These are phyloP conservation scores for Dothideomycetidae sp. DNA, from an alignment of 2,329 filamentous ascomycete species.

Conservation along the genomic window DNA sequence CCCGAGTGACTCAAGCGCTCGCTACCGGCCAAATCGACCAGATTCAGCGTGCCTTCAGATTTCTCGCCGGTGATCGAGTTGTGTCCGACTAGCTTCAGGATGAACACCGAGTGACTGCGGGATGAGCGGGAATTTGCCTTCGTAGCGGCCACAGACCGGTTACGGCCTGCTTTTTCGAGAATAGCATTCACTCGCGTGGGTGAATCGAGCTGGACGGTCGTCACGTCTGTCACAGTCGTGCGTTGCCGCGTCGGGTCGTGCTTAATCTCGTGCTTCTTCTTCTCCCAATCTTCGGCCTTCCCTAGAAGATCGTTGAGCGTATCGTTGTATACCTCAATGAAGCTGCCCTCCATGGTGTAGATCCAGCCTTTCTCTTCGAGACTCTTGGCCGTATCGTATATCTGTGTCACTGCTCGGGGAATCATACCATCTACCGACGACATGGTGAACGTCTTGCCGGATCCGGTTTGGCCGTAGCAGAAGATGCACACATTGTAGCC, in stretches of 20 bases:
- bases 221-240: slow-evolving; percentile 69
- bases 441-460: slow-evolving; percentile 96
- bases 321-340: slow-evolving; percentile 97
- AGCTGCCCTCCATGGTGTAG: slow-evolving; percentile 88
- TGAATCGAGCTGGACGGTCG: slow-evolving; percentile 61
- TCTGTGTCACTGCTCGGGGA: slow-evolving; percentile 79
- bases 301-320: slow-evolving; percentile 83
- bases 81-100: slow-evolving; percentile 52
- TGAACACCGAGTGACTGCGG: slow-evolving; percentile 91
- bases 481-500: slow-evolving; percentile 99
- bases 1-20: slow-evolving; percentile 80
- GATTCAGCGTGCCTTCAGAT: slow-evolving; percentile 84
- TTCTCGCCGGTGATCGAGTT: slow-evolving; percentile 67
- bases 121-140: slow-evolving; percentile 93
- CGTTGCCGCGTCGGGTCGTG: slow-evolving; percentile 73
- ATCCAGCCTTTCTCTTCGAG: slow-evolving; percentile 85
- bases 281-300: slow-evolving; percentile 54
- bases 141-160: slow-evolving; percentile 88
- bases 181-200: slow-evolving; percentile 68
- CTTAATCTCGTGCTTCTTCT: slow-evolving; percentile 76
- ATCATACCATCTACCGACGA: slow-evolving; percentile 87
- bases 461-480: slow-evolving; percentile 94
- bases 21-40: slow-evolving; percentile 88
- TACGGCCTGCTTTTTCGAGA: slow-evolving; percentile 64
- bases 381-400: slow-evolving; percentile 73